Evolutionary conservation across 202 grass and related monocot species (phyloP), one percentile per base, ranked within the genome.

Genomic region (Musa balbisiana): DNA sequence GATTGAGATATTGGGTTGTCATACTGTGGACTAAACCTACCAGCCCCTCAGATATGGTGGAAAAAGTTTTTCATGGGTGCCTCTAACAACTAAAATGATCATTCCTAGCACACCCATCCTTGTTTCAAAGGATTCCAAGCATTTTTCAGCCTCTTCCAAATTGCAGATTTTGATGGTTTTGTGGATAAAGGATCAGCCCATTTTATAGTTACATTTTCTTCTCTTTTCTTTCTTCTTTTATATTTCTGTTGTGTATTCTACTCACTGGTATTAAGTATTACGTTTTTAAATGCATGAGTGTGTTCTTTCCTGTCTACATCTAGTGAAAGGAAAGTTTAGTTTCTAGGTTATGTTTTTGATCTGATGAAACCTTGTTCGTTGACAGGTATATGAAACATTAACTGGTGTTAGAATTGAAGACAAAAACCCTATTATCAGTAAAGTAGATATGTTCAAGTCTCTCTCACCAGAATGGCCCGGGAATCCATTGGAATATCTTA

Each of bases 321-420:
- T 67, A 19, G 4, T 43, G 64, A 13, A 71, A 52, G 68, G 68
- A 51, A 51, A 73, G 15, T 9, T 22, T 74, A 27, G 10, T 55
- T 25, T 74, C 21, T 25, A 56, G 9, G 24, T 58, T 19, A 55
- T 27, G 23, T 69, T 12, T 52, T 11, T 55, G 21, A 78, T 68
- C 9, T 22, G 17, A 13, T 52, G 33, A 14, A 51, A 27, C 8
- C 51, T 71, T 78, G 72, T 78, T 70, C 67, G 55, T 51, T 88
- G 33, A 52, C 86, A 97, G 93, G 90, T 97, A 49, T 97, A 97
- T 76, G 93, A 97, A 81, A 91, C 84, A 80, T 74, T 97, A 83
- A 83, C 93, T 89, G 93, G 93, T 69, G 88, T 97, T 69, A 89
- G 91, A 89, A 88, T 97, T 81, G 90, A 97, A 93, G 93, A 82